These are phyloP conservation scores for Hemisphaericaspora nanyangensis DNA, from an alignment of 805 yeast genomes.

Conservation along the genomic window DNA sequence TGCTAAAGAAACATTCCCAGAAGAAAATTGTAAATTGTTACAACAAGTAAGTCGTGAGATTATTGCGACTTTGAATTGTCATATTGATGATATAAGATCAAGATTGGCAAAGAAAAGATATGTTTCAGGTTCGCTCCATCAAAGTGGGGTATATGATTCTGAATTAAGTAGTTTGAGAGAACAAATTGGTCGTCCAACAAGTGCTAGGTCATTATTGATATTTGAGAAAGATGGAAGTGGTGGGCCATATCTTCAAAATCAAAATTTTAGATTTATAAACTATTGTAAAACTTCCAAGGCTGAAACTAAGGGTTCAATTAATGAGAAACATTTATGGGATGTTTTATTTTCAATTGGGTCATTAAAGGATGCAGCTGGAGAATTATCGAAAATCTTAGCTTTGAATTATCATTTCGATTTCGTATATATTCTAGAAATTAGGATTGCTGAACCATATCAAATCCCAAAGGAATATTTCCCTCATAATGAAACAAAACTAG, in stretches of 20 bases:
- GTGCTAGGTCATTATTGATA: constrained; percentile 26
- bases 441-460: constrained; percentile 44
- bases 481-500: constrained; percentile 35
- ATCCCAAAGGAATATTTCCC: constrained; percentile 45
- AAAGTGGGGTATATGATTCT: too few relatives aligned
- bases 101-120: too few relatives aligned
- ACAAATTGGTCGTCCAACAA: constrained; percentile 52
- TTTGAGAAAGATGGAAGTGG: constrained; percentile 68
- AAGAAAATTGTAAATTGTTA: constrained; percentile 30
- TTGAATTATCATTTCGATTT: constrained; percentile 35
- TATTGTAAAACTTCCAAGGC: constrained; percentile 4
- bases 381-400: constrained; percentile 35
- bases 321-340: constrained; percentile 28
- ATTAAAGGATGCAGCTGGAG: constrained; percentile 41
- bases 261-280: constrained; percentile 40
- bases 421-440: constrained; percentile 49
- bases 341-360: constrained; percentile 33
- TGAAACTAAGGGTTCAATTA: constrained; percentile 1
- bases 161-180: constrained; percentile 16
- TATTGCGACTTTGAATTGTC: constrained; percentile 37
- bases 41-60: constrained; percentile 38
- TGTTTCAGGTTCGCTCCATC: too few relatives aligned
- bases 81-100: constrained; percentile 16
- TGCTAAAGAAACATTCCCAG: constrained; percentile 35
- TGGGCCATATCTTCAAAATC: constrained; percentile 51